phyloP scores from a whole-genome alignment of 2,329 filamentous ascomycete species.

The Fusarium proliferatum region DNA sequence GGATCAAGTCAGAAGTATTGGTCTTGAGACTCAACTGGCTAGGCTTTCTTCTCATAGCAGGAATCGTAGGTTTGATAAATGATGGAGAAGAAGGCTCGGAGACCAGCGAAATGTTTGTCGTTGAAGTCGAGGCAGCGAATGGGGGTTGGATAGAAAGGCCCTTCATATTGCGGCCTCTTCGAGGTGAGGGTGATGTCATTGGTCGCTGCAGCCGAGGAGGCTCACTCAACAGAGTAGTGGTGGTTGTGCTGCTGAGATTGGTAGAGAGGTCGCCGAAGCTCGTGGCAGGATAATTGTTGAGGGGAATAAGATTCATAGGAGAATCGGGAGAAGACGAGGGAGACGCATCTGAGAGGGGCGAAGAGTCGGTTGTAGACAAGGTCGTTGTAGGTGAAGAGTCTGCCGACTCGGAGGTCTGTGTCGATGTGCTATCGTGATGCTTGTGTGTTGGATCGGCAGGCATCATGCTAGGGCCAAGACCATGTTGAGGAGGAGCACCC shows the following conservation, averaged over 20 bases:
- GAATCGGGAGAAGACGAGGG: constrained; percentile 94
- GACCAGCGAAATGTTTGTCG: constrained; percentile 61
- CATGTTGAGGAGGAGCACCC: constrained; percentile 52
- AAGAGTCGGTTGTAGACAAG: constrained; percentile 91
- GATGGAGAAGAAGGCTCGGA: constrained; percentile 78
- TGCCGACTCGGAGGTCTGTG: constrained; percentile 82
- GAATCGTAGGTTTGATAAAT: constrained; percentile 83
- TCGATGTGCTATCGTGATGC: constrained; percentile 82
- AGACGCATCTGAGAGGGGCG: constrained; percentile 88
- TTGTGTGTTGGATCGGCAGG: constrained; percentile 68
- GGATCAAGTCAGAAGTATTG: constrained; percentile 66
- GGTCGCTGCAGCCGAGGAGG: constrained; percentile 61
- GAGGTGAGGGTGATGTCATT: constrained; percentile 75
- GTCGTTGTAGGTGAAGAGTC: constrained; percentile 97
- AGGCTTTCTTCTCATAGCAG: constrained; percentile 77
- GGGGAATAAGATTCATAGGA: constrained; percentile 77
- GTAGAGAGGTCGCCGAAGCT: constrained; percentile 59
- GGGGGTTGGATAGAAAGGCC: constrained; percentile 81
- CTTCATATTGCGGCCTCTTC: constrained; percentile 85
- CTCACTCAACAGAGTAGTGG: constrained; percentile 53
- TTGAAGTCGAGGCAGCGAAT: constrained; percentile 55
- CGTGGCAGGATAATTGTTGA: constrained; percentile 74
- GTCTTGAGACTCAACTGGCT: constrained; percentile 84
- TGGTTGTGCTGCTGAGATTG: constrained; percentile 6
- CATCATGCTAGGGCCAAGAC: constrained; percentile 55